A percentile compares a stretch with the other conserved stretches of the same genome.
Evolutionary conservation across 306 rosid species (phyloP).

Genomic region (Rosa multiflora): DNA sequence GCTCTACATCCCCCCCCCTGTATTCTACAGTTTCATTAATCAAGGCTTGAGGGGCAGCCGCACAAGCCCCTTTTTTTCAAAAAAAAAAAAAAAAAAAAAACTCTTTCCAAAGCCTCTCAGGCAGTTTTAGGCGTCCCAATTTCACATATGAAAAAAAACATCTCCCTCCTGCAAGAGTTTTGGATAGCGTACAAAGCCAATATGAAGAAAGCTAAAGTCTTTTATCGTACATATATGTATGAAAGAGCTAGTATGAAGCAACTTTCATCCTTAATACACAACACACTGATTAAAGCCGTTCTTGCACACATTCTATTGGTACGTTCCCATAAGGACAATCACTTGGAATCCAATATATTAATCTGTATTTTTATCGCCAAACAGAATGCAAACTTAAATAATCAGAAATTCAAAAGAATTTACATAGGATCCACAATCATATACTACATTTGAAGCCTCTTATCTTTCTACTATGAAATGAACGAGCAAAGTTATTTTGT

Average conservation of each 20-base stretch:
- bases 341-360: background rate
- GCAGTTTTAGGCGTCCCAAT: background rate
- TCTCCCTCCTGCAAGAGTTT: background rate
- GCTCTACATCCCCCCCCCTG: no score
- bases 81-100: background rate
- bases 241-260: no score
- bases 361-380: background rate
- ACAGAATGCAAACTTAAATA: background rate
- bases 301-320: background rate
- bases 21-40: no score
- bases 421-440: background rate
- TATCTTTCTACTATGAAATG: no score
- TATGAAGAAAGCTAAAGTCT: no score
- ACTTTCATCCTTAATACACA: no score
- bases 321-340: background rate
- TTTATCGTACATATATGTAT: no score
- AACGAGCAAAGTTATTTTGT: no score
- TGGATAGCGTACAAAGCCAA: conserved; percentile 11
- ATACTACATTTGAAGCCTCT: background rate
- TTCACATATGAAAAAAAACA: background rate
- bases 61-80: no score
- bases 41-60: no score
- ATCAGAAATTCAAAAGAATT: no score
- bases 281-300: no score
- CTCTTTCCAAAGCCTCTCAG: background rate